phyloP scores from a whole-genome alignment of 345 rosid species.

The Diplotaxis tenuifolia region DNA sequence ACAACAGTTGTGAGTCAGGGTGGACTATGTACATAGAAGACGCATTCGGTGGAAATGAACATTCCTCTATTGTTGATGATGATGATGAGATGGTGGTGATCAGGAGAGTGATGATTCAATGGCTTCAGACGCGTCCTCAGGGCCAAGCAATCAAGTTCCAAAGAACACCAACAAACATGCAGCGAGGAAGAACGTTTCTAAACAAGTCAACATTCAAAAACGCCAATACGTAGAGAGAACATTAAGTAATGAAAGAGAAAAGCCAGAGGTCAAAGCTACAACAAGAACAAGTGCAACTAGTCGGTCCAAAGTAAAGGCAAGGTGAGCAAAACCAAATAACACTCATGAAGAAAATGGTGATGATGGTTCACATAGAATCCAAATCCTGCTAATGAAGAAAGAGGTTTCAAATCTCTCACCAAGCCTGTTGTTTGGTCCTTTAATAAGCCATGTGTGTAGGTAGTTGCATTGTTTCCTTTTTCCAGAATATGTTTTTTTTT shows the following conservation, averaged over 20 bases:
- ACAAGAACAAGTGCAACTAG: slow-evolving; percentile 46
- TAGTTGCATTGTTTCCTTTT: slow-evolving; percentile 30
- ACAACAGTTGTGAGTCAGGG: slow-evolving; percentile 56
- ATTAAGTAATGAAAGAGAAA: slow-evolving; percentile 33
- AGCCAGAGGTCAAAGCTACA: slow-evolving; percentile 37
- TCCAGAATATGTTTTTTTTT: slow-evolving; percentile 23
- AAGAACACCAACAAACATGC: slow-evolving; percentile 36
- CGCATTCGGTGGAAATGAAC: slow-evolving; percentile 34
- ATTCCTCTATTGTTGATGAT: slow-evolving; percentile 22
- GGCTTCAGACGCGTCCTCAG: slow-evolving; percentile 78
- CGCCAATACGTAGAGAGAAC: slow-evolving; percentile 26
- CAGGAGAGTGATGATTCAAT: slow-evolving; percentile 65
- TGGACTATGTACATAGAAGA: slow-evolving; percentile 70
- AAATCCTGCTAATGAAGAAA: slow-evolving; percentile 20
- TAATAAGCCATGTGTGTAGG: slow-evolving; percentile 29
- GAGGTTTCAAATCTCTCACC: slow-evolving; percentile 26
- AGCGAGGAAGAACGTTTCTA: slow-evolving; percentile 27
- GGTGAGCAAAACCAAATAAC: slow-evolving; percentile 42
- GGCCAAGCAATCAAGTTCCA: slow-evolving; percentile 50
- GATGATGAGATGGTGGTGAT: slow-evolving; percentile 24
- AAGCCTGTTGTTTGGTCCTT: slow-evolving; percentile 35
- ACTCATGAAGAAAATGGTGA: neutral
- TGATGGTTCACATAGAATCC: slow-evolving; percentile 11
- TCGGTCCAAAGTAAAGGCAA: slow-evolving; percentile 45
- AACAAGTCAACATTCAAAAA: slow-evolving; percentile 40